phyloP scores from a whole-genome alignment of 768 basidiomycete genomes.

The Melanogaster broomeanus region DNA sequence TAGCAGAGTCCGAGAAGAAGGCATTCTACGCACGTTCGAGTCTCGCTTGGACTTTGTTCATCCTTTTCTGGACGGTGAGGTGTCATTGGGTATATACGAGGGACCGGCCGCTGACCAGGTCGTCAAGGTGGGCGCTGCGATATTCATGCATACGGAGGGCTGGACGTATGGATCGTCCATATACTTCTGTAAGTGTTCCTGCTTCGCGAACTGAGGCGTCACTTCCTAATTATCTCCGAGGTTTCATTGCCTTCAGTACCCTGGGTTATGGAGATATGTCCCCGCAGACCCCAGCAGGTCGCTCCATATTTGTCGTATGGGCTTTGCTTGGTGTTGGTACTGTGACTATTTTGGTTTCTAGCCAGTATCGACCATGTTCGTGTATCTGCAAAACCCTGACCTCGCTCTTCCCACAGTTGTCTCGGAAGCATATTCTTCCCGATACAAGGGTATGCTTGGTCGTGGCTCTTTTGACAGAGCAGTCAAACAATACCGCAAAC shows the following conservation, averaged over 20 bases:
- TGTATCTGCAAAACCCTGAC: not conserved
- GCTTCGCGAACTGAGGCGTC: too few relatives aligned
- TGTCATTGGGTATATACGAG: not conserved
- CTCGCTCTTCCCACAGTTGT: conserved; percentile 45
- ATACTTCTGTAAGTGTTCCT: conserved; percentile 64
- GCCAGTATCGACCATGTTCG: conserved; percentile 37
- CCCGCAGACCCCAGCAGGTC: conserved; percentile 66
- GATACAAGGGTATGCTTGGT: conserved; percentile 61
- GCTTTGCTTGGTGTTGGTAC: conserved; percentile 74
- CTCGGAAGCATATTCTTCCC: conserved; percentile 63
- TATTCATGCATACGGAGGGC: conserved; percentile 68
- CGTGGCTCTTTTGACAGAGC: conserved; percentile 46
- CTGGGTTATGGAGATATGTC: conserved; percentile 72
- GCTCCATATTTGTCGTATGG: conserved; percentile 79
- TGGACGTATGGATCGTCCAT: conserved; percentile 66
- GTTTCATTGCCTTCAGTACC: conserved; percentile 72
- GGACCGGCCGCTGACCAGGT: not conserved
- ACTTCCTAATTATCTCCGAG: conserved; percentile 32
- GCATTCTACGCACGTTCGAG: conserved; percentile 58
- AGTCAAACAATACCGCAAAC: conserved; percentile 46
- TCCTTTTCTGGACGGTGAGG: conserved; percentile 77
- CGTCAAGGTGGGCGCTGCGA: conserved; percentile 59
- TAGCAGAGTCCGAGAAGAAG: conserved; percentile 45
- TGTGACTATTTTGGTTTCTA: conserved; percentile 74
- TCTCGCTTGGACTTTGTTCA: conserved; percentile 60